Evolutionary conservation across 352 stramenopile genomes (phyloP).

Genomic region (Pythium sp.): DNA sequence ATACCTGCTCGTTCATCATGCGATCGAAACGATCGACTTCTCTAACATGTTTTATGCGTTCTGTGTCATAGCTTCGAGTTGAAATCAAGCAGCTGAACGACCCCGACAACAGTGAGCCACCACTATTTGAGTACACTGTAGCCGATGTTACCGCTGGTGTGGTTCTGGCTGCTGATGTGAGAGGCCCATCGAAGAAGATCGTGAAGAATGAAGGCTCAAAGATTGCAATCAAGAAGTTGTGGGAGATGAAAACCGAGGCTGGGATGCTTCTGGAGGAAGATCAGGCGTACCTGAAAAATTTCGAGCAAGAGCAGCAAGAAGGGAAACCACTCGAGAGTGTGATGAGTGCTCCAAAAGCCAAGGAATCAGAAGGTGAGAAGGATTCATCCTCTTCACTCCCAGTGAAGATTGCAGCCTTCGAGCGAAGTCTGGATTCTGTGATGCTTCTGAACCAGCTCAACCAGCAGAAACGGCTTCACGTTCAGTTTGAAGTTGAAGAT

Average conservation of each 20-base stretch:
- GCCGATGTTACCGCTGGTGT: slow-evolving; percentile 35
- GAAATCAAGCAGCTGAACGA: slow-evolving; percentile 46
- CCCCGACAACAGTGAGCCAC: slow-evolving; percentile 47
- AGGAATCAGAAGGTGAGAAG: slow-evolving; percentile 48
- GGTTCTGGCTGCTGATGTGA: slow-evolving; percentile 48
- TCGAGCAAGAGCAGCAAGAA: slow-evolving; percentile 39
- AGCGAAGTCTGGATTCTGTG: slow-evolving; percentile 42
- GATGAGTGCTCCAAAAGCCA: slow-evolving; percentile 29
- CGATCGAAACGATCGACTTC: neutral
- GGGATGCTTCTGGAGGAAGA: slow-evolving; percentile 54
- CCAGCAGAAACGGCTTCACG: slow-evolving; percentile 36
- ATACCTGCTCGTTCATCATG: neutral
- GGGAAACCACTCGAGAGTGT: slow-evolving; percentile 25
- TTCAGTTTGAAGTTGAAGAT: slow-evolving; percentile 50
- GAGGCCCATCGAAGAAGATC: slow-evolving; percentile 59
- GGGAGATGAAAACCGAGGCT: slow-evolving; percentile 64
- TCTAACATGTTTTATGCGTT: neutral
- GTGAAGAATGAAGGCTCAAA: slow-evolving; percentile 68
- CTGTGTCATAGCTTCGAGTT: slow-evolving; percentile 31
- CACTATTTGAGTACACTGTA: slow-evolving; percentile 61
- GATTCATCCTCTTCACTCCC: neutral
- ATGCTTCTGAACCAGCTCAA: slow-evolving; percentile 56
- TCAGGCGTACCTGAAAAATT: slow-evolving; percentile 54
- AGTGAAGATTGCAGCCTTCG: slow-evolving; percentile 33
- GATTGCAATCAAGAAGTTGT: slow-evolving; percentile 70